These are phyloP conservation scores for Paxillus ammoniavirescens DNA, from an alignment of 768 basidiomycete species.

Conservation along the genomic window DNA sequence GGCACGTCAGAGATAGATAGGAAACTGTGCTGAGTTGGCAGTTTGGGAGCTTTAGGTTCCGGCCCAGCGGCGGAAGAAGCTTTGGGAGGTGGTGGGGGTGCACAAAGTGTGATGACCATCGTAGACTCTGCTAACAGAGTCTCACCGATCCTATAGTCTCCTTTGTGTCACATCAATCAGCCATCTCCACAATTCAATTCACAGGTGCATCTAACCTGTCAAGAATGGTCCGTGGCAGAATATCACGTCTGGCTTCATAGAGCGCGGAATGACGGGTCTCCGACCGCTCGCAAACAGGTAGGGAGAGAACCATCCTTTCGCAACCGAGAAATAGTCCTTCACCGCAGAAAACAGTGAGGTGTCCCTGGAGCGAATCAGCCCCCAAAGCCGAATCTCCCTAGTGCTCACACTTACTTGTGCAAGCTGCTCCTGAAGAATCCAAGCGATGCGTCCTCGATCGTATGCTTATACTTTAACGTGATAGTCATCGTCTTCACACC, in stretches of 20 bases:
- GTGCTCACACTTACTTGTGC: slow-evolving; percentile 42
- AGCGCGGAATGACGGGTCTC: slow-evolving; percentile 58
- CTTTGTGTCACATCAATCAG: slow-evolving; percentile 26
- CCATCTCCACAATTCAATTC: not conserved
- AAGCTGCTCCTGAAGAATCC: slow-evolving; percentile 62
- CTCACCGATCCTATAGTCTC: slow-evolving; percentile 61
- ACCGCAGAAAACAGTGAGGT: slow-evolving; percentile 57
- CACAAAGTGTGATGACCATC: slow-evolving; percentile 46
- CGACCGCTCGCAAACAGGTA: slow-evolving; percentile 62
- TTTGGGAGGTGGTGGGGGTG: slow-evolving; percentile 19
- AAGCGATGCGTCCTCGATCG: slow-evolving; percentile 54
- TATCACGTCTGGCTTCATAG: slow-evolving; percentile 62
- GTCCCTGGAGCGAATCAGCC: slow-evolving; percentile 37
- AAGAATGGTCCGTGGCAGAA: slow-evolving; percentile 69
- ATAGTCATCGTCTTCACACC: slow-evolving; percentile 55
- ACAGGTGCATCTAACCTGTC: slow-evolving; percentile 34
- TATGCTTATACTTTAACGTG: slow-evolving; percentile 60
- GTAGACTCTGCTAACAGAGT: slow-evolving; percentile 57
- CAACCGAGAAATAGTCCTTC: slow-evolving; percentile 59
- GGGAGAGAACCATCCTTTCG: slow-evolving; percentile 70
- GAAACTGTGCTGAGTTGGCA: slow-evolving; percentile 26
- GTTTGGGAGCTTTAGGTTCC: not conserved
- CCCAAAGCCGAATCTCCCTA: not conserved
- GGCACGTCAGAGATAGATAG: slow-evolving; percentile 37
- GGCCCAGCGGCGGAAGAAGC: slow-evolving; percentile 2